Conservation (phyloP, 306 rosid genomes). For the Cajanus cajan region DNA sequence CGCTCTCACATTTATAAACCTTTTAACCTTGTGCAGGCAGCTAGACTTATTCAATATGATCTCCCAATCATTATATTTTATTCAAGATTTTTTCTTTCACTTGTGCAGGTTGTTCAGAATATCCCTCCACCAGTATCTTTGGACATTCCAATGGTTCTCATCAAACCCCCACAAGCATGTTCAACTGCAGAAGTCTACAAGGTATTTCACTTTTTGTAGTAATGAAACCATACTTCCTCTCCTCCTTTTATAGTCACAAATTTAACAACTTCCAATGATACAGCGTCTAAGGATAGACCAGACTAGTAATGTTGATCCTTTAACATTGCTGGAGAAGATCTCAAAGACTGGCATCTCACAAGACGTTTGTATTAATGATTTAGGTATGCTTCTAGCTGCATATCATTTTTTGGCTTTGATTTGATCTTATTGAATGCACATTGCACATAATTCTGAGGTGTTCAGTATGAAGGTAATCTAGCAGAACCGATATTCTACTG, state of each 20-base stretch:
- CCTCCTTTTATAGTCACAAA: background rate
- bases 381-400: slow-evolving; percentile 53
- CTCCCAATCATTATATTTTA: slow-evolving; percentile 22
- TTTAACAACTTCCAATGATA: slow-evolving; percentile 28
- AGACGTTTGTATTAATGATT: slow-evolving; percentile 85
- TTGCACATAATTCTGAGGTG: background rate
- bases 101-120: slow-evolving; percentile 72
- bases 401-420: slow-evolving; percentile 16
- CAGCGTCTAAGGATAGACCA: slow-evolving; percentile 73
- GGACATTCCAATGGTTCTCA: slow-evolving; percentile 91
- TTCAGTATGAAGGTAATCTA: background rate
- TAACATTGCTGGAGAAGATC: slow-evolving; percentile 71
- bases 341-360: slow-evolving; percentile 75
- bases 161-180: slow-evolving; percentile 90
- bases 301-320: slow-evolving; percentile 70
- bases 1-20: background rate
- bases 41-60: background rate
- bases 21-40: slow-evolving; percentile 13
- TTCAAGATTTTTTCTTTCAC: slow-evolving; percentile 27
- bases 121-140: slow-evolving; percentile 63
- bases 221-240: background rate
- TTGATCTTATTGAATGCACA: slow-evolving; percentile 4
- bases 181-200: slow-evolving; percentile 93
- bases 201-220: slow-evolving; percentile 45
- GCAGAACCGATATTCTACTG: background rate